Conservation (phyloP, 306 rosid genomes). For the Gastrolobium villosum region DNA sequence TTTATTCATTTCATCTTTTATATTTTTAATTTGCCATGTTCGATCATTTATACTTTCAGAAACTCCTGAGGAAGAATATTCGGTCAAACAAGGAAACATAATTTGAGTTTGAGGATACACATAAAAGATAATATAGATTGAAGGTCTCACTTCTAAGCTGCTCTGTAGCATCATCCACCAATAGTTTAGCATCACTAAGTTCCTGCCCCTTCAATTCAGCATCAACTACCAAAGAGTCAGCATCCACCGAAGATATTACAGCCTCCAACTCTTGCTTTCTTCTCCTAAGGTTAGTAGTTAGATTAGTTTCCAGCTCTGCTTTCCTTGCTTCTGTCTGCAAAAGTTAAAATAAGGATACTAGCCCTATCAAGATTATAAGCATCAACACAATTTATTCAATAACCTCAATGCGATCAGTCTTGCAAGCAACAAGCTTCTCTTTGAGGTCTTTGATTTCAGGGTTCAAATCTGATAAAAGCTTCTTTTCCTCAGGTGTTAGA, state of each 20-base stretch:
- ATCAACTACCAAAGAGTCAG: constrained; percentile 69
- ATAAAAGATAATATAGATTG: constrained; percentile 44
- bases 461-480: constrained; percentile 82
- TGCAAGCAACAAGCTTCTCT: constrained; percentile 88
- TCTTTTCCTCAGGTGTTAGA: constrained; percentile 87
- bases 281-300: constrained; percentile 94
- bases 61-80: constrained; percentile 68
- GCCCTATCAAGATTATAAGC: not conserved
- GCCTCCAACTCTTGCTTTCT: constrained; percentile 95
- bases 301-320: constrained; percentile 95
- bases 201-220: constrained; percentile 77
- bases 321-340: constrained; percentile 88
- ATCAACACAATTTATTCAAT: constrained; percentile 43
- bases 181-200: constrained; percentile 71
- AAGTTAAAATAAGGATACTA: constrained; percentile 39
- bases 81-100: constrained; percentile 52
- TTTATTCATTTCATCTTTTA: constrained; percentile 81
- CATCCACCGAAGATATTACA: constrained; percentile 73
- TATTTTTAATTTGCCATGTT: constrained; percentile 65
- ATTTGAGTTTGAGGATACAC: constrained; percentile 20
- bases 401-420: constrained; percentile 94
- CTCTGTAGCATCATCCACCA: constrained; percentile 77
- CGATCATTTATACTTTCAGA: constrained; percentile 68
- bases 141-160: constrained; percentile 81
- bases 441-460: constrained; percentile 90